Evolutionary conservation across 2,329 filamentous ascomycete genomes (phyloP).

Genomic region (Neonectria hederae): DNA sequence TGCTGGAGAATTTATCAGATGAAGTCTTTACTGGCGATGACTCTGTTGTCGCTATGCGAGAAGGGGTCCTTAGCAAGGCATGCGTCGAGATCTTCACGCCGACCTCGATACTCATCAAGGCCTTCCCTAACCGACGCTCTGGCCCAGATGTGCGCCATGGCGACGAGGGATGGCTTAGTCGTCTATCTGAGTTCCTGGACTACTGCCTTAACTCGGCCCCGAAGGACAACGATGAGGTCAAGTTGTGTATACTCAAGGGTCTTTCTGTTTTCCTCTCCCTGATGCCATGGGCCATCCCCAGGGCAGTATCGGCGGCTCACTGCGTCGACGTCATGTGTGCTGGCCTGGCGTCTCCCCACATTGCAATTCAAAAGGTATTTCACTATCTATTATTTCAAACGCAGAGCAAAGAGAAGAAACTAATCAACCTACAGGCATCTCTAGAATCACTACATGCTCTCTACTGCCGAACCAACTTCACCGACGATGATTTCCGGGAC

Average conservation of each 20-base stretch:
- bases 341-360: conserved; percentile 74
- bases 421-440: conserved; percentile 65
- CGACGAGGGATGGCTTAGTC: conserved; percentile 85
- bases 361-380: conserved; percentile 76
- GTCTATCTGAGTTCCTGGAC: conserved; percentile 77
- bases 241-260: conserved; percentile 77
- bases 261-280: conserved; percentile 81
- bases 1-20: conserved; percentile 92
- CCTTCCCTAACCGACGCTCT: conserved; percentile 77
- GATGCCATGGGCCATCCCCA: conserved; percentile 88
- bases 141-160: conserved; percentile 77
- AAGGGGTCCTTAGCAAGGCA: conserved; percentile 84
- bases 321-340: conserved; percentile 77
- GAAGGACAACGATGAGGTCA: conserved; percentile 72
- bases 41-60: conserved; percentile 81
- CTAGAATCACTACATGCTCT: conserved; percentile 86
- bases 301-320: conserved; percentile 76
- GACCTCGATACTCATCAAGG: conserved; percentile 74
- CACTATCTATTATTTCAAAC: neutral
- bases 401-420: neutral
- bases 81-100: conserved; percentile 96
- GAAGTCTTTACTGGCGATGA: conserved; percentile 95
- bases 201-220: conserved; percentile 75
- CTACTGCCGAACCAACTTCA: conserved; percentile 78
- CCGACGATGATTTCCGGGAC: conserved; percentile 79